A percentile compares a stretch with the other conserved stretches of the same genome.
phyloP scores from a whole-genome alignment of 257 asterid genomes.

The Scutellaria barbata region DNA sequence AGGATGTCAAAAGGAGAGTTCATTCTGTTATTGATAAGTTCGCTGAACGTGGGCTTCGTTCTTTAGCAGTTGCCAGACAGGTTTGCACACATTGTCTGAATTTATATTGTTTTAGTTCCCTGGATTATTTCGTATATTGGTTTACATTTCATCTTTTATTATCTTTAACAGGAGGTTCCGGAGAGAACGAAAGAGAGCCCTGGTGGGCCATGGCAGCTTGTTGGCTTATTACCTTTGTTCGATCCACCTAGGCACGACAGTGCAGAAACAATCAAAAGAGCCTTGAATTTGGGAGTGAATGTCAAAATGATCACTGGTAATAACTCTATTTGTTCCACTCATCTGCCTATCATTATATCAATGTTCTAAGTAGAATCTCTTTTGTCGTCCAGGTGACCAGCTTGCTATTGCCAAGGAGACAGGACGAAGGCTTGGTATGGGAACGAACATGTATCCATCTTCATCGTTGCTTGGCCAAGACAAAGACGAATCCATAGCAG shows the following conservation, averaged over 20 bases:
- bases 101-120: neutral
- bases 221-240: conserved; percentile 79
- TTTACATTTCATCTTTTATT: neutral
- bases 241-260: conserved; percentile 99
- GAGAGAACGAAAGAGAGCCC: conserved; percentile 74
- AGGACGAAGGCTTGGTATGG: conserved; percentile 72
- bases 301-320: conserved; percentile 97
- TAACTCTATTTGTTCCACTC: neutral
- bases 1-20: conserved; percentile 74
- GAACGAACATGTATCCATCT: conserved; percentile 63
- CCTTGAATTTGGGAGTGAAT: conserved; percentile 89
- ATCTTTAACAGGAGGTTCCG: conserved; percentile 71
- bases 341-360: neutral
- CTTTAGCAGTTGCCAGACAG: conserved; percentile 90
- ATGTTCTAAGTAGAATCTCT: neutral
- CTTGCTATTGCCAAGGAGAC: conserved; percentile 70
- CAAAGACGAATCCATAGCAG: conserved; percentile 77
- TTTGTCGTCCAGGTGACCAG: conserved; percentile 61
- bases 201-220: conserved; percentile 91
- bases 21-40: conserved; percentile 77
- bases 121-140: conserved; percentile 1
- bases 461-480: conserved; percentile 61
- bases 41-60: conserved; percentile 95
- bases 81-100: conserved; percentile 35
- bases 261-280: conserved; percentile 91